Percentiles rank a stretch among this genome's conserved stretches.
phyloP scores from a whole-genome alignment of 148 eudicot genomes.

The Mesembryanthemum crystallinum region DNA sequence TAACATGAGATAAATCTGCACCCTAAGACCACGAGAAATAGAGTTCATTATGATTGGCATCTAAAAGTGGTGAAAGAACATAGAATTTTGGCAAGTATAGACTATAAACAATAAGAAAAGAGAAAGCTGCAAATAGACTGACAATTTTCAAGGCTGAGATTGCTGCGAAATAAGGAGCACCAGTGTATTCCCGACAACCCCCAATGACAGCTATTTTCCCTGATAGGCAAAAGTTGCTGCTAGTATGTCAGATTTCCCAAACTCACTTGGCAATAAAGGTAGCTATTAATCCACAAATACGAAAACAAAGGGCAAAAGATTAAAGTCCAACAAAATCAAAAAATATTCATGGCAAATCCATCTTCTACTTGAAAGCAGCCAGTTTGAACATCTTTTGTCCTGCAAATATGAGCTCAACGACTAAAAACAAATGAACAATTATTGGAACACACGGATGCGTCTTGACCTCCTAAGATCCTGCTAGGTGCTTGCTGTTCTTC shows the following conservation, averaged over 20 bases:
- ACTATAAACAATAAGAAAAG: not conserved
- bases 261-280: not conserved
- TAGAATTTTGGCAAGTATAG: not conserved
- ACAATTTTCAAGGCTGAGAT: conserved; percentile 95
- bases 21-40: conserved; percentile 49
- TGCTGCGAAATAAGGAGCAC: conserved; percentile 96
- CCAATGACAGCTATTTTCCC: conserved; percentile 97
- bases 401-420: not conserved
- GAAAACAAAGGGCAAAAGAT: not conserved
- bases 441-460: not conserved
- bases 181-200: conserved; percentile 97
- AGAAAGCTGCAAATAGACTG: conserved; percentile 29
- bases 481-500: not conserved
- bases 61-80: not conserved
- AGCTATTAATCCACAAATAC: not conserved
- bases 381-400: not conserved
- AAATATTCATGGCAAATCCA: not conserved
- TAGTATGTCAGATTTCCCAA: conserved; percentile 3
- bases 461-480: not conserved
- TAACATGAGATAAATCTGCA: conserved; percentile 95
- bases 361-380: too few relatives aligned
- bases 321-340: not conserved
- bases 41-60: conserved; percentile 5
- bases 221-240: conserved; percentile 31
- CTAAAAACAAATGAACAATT: not conserved